These are phyloP conservation scores for Adansonia gregorii DNA, from an alignment of 441 rosid species.

Conservation along the genomic window DNA sequence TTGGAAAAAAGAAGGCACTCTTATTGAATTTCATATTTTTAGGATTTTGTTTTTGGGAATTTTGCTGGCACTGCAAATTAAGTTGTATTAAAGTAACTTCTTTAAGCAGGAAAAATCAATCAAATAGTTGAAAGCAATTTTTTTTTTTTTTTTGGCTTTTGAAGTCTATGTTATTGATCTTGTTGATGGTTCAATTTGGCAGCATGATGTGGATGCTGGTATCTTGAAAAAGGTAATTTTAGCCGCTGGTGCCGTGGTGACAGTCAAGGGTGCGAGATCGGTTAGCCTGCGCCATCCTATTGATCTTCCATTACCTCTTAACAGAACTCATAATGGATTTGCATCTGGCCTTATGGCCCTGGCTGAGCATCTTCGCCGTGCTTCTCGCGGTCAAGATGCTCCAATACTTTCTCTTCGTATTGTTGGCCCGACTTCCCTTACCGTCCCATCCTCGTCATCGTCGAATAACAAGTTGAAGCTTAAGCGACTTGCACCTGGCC, in stretches of 20 bases:
- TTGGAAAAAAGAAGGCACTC: too few relatives aligned
- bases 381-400: slow-evolving; percentile 47
- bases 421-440: slow-evolving; percentile 81
- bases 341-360: slow-evolving; percentile 83
- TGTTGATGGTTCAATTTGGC: slow-evolving; percentile 30
- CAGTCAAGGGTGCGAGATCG: slow-evolving; percentile 90
- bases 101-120: background rate
- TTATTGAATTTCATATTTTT: background rate
- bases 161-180: slow-evolving; percentile 12
- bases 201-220: slow-evolving; percentile 98
- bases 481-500: slow-evolving; percentile 93
- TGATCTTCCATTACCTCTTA: slow-evolving; percentile 79
- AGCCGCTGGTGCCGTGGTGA: slow-evolving; percentile 88
- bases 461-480: slow-evolving; percentile 69
- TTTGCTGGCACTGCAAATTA: too few relatives aligned
- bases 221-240: slow-evolving; percentile 83
- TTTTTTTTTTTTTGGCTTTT: background rate
- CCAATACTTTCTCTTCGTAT: slow-evolving; percentile 80
- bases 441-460: slow-evolving; percentile 55
- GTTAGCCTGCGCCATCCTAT: slow-evolving; percentile 82
- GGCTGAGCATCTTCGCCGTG: slow-evolving; percentile 75
- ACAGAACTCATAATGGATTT: slow-evolving; percentile 56
- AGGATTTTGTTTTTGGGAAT: background rate
- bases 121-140: background rate
- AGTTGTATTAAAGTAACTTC: too few relatives aligned